phyloP scores from a whole-genome alignment of 257 asterid genomes.

The Dorcoceras hygrometricum region DNA sequence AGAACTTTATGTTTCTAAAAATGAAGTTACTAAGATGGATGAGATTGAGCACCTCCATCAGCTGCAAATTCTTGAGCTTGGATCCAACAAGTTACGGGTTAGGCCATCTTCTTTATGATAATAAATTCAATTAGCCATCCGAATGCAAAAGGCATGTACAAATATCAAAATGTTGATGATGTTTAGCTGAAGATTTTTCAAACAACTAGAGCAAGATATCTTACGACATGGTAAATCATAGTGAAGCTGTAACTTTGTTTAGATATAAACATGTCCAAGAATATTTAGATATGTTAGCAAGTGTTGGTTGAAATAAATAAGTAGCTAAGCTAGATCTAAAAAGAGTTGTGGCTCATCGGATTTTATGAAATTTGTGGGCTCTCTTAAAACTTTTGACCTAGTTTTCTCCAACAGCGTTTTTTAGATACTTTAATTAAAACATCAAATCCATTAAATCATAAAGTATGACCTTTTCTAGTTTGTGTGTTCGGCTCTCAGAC shows the following conservation, averaged over 20 bases:
- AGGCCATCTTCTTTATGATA: slow-evolving; percentile 28
- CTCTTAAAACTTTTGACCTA: not conserved
- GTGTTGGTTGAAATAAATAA: not conserved
- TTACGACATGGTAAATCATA: not conserved
- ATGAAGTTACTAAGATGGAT: slow-evolving; percentile 82
- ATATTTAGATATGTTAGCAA: slow-evolving; percentile 10
- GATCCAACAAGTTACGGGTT: slow-evolving; percentile 90
- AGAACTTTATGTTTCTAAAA: slow-evolving; percentile 93
- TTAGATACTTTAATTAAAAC: not conserved
- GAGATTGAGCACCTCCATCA: slow-evolving; percentile 81
- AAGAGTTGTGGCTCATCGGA: too few relatives aligned
- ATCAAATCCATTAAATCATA: not conserved
- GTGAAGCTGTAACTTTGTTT: too few relatives aligned
- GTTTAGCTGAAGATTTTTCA: not conserved
- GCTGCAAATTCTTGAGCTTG: slow-evolving; percentile 93
- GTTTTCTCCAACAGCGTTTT: not conserved
- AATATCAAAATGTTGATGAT: not conserved
- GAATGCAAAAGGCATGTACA: slow-evolving; percentile 1
- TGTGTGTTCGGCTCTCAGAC: slow-evolving; percentile 10
- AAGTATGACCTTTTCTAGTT: not conserved
- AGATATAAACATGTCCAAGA: too few relatives aligned
- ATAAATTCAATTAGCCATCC: slow-evolving; percentile 16
- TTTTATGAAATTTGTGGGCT: not conserved
- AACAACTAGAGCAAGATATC: not conserved
- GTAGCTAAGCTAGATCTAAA: too few relatives aligned